phyloP scores from a whole-genome alignment of 2,329 filamentous ascomycete species.

The Botryotinia convoluta region DNA sequence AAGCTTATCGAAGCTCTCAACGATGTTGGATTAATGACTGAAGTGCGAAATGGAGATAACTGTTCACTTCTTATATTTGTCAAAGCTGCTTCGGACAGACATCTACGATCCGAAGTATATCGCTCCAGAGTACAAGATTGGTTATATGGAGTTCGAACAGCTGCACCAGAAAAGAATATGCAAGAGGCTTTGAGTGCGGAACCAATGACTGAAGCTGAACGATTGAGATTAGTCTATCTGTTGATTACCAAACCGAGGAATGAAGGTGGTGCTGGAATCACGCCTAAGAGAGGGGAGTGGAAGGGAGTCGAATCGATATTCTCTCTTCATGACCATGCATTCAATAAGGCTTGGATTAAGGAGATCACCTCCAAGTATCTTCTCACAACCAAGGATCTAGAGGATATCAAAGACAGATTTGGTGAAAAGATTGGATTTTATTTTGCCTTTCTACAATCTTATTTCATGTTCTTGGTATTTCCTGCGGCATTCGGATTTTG shows the following conservation, averaged over 20 bases:
- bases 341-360: slow-evolving; percentile 74
- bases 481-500: slow-evolving; percentile 75
- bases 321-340: slow-evolving; percentile 71
- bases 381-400: slow-evolving; percentile 63
- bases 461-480: slow-evolving; percentile 82
- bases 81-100: slow-evolving; percentile 70
- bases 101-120: slow-evolving; percentile 78
- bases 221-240: slow-evolving; percentile 82
- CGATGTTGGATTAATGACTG: slow-evolving; percentile 76
- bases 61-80: slow-evolving; percentile 79
- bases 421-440: slow-evolving; percentile 89
- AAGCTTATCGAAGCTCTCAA: slow-evolving; percentile 74
- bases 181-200: slow-evolving; percentile 65
- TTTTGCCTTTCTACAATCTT: slow-evolving; percentile 89
- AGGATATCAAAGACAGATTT: slow-evolving; percentile 72
- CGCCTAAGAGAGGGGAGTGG: slow-evolving; percentile 67
- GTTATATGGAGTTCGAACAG: slow-evolving; percentile 81
- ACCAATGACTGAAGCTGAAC: slow-evolving; percentile 82
- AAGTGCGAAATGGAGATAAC: slow-evolving; percentile 78
- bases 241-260: slow-evolving; percentile 72
- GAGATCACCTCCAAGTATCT: slow-evolving; percentile 71
- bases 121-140: slow-evolving; percentile 88
- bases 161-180: slow-evolving; percentile 72
- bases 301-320: slow-evolving; percentile 71
- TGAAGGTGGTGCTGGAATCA: slow-evolving; percentile 78